A percentile compares a stretch with the other conserved stretches of the same genome.
These are phyloP conservation scores for Backusella circina DNA, from an alignment of 192 early-diverging fungal species.

Conservation along the genomic window DNA sequence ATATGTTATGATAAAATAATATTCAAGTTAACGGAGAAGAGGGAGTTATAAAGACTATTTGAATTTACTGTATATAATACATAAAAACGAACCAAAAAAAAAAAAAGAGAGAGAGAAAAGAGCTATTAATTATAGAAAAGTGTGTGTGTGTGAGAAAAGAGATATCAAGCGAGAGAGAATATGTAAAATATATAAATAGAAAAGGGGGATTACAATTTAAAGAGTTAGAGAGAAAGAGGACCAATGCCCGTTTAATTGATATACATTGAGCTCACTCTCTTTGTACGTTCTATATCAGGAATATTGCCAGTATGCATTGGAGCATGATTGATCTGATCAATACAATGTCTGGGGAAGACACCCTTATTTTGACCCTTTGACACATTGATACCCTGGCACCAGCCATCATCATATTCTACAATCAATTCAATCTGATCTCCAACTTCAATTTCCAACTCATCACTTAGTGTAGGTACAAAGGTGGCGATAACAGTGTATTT, in stretches of 20 bases:
- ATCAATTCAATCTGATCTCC: constrained; percentile 52
- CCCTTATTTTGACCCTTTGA: constrained; percentile 43
- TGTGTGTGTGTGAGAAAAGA: background rate
- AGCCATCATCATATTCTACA: constrained; percentile 58
- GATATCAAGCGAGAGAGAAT: background rate
- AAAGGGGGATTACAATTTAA: background rate
- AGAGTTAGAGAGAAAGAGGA: background rate
- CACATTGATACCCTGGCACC: constrained; percentile 53
- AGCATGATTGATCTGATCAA: constrained; percentile 26
- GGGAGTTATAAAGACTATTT: background rate
- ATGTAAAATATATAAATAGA: background rate
- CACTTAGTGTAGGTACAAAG: constrained; percentile 51
- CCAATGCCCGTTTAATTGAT: background rate
- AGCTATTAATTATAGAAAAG: background rate
- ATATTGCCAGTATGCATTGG: background rate
- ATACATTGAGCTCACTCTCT: constrained; percentile 28
- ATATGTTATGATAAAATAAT: background rate
- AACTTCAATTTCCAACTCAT: constrained; percentile 52
- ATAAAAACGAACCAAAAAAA: background rate
- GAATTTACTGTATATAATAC: background rate
- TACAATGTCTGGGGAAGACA: constrained; percentile 54
- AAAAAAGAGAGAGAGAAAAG: background rate
- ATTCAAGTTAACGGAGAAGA: background rate
- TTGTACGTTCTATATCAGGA: constrained; percentile 11
- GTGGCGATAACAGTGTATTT: constrained; percentile 43